Percentiles rank a stretch among this genome's conserved stretches.
Conservation (phyloP, 768 basidiomycete species). For the Rhodotorula diobovata region DNA sequence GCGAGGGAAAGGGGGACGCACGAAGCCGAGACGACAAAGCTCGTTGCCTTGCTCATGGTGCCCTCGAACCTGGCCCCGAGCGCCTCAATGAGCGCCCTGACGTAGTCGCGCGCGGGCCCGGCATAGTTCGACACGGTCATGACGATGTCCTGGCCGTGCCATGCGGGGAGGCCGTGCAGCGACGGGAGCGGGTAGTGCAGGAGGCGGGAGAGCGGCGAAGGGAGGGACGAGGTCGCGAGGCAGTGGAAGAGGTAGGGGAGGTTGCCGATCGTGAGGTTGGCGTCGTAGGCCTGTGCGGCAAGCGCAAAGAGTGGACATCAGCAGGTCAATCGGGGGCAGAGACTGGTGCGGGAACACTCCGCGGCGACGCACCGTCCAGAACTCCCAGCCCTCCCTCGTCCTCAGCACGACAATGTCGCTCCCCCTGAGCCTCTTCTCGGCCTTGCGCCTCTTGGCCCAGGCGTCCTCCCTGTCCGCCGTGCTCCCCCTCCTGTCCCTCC, state of each 20-base stretch:
- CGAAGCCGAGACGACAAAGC: conserved; percentile 77
- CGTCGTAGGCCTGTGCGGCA: conserved; percentile 57
- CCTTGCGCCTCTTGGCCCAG: conserved; percentile 23
- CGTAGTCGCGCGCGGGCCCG: conserved; percentile 76
- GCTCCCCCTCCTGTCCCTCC: neutral
- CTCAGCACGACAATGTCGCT: conserved; percentile 73
- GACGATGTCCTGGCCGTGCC: conserved; percentile 51
- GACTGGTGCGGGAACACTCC: too few species aligned
- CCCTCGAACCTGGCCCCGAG: conserved; percentile 79
- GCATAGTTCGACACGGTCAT: conserved; percentile 87
- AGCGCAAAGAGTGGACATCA: too few species aligned
- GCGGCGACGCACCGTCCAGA: conserved; percentile 60
- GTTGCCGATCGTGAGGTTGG: conserved; percentile 64
- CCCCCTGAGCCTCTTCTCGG: conserved; percentile 46
- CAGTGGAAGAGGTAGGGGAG: conserved; percentile 80
- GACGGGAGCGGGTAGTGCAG: conserved; percentile 62
- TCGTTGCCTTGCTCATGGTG: conserved; percentile 71
- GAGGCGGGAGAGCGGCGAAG: conserved; percentile 61
- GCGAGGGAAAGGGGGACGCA: conserved; percentile 50
- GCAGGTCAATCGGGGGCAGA: too few species aligned
- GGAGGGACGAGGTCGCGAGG: conserved; percentile 49
- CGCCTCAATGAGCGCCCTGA: conserved; percentile 70
- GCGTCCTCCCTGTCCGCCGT: neutral
- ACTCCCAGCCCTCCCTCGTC: conserved; percentile 65
- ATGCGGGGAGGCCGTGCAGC: conserved; percentile 2